Percentiles rank a stretch among this genome's conserved stretches.
phyloP scores from a whole-genome alignment of 1,284 basidiomycete species.

The Boletus sp. region DNA sequence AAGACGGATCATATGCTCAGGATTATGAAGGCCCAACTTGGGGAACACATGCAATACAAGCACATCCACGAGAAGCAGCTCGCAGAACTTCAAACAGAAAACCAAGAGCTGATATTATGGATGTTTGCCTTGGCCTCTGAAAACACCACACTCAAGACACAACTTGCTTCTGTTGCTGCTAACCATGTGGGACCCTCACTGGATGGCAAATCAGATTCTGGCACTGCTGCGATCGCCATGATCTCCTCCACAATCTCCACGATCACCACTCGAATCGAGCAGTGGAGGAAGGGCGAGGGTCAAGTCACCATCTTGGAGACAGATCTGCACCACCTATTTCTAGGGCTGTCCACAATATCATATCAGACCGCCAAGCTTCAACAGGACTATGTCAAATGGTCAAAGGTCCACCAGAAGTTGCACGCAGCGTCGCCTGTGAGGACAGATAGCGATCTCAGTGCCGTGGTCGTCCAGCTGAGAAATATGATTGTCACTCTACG shows the following conservation, averaged over 20 bases:
- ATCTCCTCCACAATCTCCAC: not conserved
- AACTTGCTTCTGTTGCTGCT: not conserved
- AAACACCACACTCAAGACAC: slow-evolving; percentile 10
- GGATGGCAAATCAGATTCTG: not conserved
- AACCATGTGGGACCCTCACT: not conserved
- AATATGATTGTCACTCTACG: no score
- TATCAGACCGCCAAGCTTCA: not conserved
- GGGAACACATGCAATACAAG: slow-evolving; percentile 1
- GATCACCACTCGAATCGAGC: not conserved
- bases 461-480: no score
- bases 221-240: not conserved
- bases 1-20: slow-evolving; percentile 17
- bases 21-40: not conserved
- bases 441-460: not conserved
- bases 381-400: not conserved
- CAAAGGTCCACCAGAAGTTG: no score
- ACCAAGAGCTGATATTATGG: slow-evolving; percentile 2
- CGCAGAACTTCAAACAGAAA: slow-evolving; percentile 6
- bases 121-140: not conserved
- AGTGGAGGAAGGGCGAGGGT: not conserved
- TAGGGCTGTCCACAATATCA: not conserved
- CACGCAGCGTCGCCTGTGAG: no score
- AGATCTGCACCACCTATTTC: not conserved
- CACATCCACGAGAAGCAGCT: not conserved
- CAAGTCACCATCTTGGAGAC: not conserved